phyloP scores from a whole-genome alignment of 2,329 filamentous ascomycete genomes.

The Epichloe gansuensis region DNA sequence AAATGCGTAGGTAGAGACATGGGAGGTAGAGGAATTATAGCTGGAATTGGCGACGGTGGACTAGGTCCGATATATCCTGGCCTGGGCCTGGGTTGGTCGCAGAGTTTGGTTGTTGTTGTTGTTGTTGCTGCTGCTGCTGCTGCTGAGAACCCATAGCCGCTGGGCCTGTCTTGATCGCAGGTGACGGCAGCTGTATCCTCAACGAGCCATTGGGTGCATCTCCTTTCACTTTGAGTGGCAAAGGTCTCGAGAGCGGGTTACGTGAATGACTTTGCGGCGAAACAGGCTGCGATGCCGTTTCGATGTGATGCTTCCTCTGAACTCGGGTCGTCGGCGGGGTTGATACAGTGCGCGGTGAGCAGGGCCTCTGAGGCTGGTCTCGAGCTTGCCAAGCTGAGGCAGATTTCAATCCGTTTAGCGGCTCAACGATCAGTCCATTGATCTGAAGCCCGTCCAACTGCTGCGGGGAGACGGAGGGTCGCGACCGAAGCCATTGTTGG shows the following conservation, averaged over 20 bases:
- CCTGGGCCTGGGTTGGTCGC: slow-evolving; percentile 7
- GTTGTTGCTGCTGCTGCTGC: neutral
- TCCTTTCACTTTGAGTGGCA: slow-evolving; percentile 32
- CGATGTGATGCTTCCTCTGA: slow-evolving; percentile 14
- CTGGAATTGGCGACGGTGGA: slow-evolving; percentile 36
- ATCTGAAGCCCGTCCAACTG: slow-evolving; percentile 8
- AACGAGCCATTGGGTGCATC: slow-evolving; percentile 12
- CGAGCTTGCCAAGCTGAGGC: slow-evolving; percentile 7
- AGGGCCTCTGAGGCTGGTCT: slow-evolving; percentile 20
- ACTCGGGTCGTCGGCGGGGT: slow-evolving; percentile 38
- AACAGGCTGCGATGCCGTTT: slow-evolving; percentile 14
- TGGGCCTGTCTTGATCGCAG: slow-evolving; percentile 13
- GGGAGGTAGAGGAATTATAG: slow-evolving; percentile 48
- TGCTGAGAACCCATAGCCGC: slow-evolving; percentile 12
- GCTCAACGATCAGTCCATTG: slow-evolving; percentile 16
- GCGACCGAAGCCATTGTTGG: neutral
- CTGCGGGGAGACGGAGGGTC: neutral
- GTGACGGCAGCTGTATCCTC: slow-evolving; percentile 9
- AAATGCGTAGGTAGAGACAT: slow-evolving; percentile 56
- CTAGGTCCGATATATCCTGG: slow-evolving; percentile 16
- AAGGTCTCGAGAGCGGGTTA: slow-evolving; percentile 30
- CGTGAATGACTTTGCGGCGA: slow-evolving; percentile 38
- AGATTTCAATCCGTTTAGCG: slow-evolving; percentile 7
- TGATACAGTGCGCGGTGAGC: slow-evolving; percentile 32
- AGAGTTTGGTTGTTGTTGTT: slow-evolving; percentile 6